Conservation (phyloP, 192 early-diverging fungal species). For the Dispira parvispora region DNA sequence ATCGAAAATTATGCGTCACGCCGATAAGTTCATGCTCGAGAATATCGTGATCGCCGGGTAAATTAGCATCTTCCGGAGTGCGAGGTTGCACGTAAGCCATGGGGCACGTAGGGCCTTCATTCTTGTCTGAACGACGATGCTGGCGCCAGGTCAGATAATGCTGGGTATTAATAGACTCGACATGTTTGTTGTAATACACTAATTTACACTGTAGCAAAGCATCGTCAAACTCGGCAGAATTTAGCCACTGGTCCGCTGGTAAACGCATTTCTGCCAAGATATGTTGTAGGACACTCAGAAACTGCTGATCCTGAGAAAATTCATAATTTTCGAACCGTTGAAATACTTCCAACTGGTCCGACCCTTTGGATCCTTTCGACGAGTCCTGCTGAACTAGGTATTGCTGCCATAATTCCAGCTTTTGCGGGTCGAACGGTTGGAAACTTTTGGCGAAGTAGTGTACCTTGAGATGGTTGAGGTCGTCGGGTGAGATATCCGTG, state of each 20-base stretch:
- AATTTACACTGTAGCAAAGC: neutral
- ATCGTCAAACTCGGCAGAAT: neutral
- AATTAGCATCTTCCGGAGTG: too few relatives aligned
- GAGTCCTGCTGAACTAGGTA: neutral
- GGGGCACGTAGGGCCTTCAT: neutral
- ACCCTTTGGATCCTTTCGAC: too few relatives aligned
- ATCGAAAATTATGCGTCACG: too few relatives aligned
- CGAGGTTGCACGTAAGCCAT: neutral
- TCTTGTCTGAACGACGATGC: neutral
- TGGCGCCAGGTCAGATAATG: neutral
- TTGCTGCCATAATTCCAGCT: neutral
- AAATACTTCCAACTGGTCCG: neutral
- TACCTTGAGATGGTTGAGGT: neutral
- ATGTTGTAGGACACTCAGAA: neutral
- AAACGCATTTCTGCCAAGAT: neutral
- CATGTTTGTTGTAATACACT: constrained; percentile 2
- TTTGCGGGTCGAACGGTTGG: neutral
- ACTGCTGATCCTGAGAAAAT: neutral
- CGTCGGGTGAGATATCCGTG: neutral
- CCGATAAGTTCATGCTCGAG: too few relatives aligned
- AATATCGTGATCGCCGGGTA: too few relatives aligned
- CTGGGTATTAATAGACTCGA: constrained; percentile 2
- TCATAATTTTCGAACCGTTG: neutral
- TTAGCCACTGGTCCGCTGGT: neutral
- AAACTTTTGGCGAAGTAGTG: constrained; percentile 1